Percentiles rank a stretch among this genome's conserved stretches.
These are phyloP conservation scores for Rhodotorula sp. DNA, from an alignment of 1,284 basidiomycete genomes.

Conservation along the genomic window DNA sequence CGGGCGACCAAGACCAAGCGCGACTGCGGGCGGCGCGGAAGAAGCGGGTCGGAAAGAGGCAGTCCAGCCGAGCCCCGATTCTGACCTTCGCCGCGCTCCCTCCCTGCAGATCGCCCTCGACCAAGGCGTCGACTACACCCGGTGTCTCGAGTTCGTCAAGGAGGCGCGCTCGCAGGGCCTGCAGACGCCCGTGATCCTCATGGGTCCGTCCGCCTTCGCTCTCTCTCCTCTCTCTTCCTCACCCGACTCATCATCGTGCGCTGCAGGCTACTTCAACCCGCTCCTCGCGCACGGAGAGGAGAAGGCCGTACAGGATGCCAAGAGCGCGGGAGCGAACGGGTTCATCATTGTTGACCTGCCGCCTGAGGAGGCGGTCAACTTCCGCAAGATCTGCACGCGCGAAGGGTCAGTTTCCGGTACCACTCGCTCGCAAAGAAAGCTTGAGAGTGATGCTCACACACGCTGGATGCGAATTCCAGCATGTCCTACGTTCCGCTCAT, in stretches of 20 bases:
- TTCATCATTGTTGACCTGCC: constrained; percentile 98
- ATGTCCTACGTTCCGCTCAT: constrained; percentile 96
- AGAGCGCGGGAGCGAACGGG: constrained; percentile 86
- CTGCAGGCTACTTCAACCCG: constrained; percentile 90
- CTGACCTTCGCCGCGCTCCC: neutral
- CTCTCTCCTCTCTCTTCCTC: neutral
- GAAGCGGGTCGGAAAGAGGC: neutral
- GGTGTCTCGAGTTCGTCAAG: constrained; percentile 70
- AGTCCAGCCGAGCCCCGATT: neutral
- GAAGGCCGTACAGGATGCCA: constrained; percentile 83
- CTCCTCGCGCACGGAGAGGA: constrained; percentile 93
- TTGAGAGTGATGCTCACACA: neutral
- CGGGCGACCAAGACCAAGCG: no score
- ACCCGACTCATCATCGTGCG: neutral
- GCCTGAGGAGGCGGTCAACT: constrained; percentile 89
- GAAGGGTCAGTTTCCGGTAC: no score
- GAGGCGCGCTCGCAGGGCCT: constrained; percentile 79
- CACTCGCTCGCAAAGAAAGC: no score
- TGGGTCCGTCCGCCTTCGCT: constrained; percentile 67
- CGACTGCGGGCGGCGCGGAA: no score
- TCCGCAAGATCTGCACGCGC: constrained; percentile 80
- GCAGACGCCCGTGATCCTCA: constrained; percentile 81
- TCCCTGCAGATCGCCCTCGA: constrained; percentile 68
- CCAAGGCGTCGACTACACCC: constrained; percentile 71
- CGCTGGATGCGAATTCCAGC: neutral